These are phyloP conservation scores for Dorcoceras hygrometricum DNA, from an alignment of 257 asterid genomes.

Conservation along the genomic window DNA sequence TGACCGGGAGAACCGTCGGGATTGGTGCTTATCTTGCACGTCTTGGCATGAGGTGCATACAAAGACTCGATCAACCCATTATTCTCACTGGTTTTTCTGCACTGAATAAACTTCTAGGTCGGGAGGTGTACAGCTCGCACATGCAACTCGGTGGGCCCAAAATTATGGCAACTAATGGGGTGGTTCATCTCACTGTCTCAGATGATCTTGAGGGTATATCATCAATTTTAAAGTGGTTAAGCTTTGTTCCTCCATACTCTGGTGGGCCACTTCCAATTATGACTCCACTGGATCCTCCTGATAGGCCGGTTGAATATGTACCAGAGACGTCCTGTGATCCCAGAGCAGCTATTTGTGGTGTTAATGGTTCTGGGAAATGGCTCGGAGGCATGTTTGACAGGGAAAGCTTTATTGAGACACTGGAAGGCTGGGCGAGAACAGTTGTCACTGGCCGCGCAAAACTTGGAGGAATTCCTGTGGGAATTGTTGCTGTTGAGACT, in stretches of 20 bases:
- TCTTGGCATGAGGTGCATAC: conserved; percentile 98
- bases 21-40: conserved; percentile 99
- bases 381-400: conserved; percentile 88
- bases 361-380: conserved; percentile 74
- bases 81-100: conserved; percentile 98
- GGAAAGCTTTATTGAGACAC: conserved; percentile 87
- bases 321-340: conserved; percentile 96
- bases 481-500: conserved; percentile 95
- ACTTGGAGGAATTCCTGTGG: conserved; percentile 96
- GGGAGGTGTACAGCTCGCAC: conserved; percentile 98
- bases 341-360: conserved; percentile 90
- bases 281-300: conserved; percentile 68
- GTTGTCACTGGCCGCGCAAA: conserved; percentile 95
- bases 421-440: conserved; percentile 99
- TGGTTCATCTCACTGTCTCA: conserved; percentile 90
- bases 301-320: conserved; percentile 66
- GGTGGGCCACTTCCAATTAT: conserved; percentile 95
- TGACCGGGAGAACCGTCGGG: conserved; percentile 95
- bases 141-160: conserved; percentile 99
- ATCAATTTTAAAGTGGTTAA: conserved; percentile 83
- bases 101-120: conserved; percentile 85
- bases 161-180: conserved; percentile 98
- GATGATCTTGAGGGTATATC: conserved; percentile 98
- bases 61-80: conserved; percentile 84
- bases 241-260: conserved; percentile 77